A percentile compares a stretch with the other conserved stretches of the same genome.
phyloP scores from a whole-genome alignment of 202 grass and related monocot genomes.

The Elaeis oleifera region DNA sequence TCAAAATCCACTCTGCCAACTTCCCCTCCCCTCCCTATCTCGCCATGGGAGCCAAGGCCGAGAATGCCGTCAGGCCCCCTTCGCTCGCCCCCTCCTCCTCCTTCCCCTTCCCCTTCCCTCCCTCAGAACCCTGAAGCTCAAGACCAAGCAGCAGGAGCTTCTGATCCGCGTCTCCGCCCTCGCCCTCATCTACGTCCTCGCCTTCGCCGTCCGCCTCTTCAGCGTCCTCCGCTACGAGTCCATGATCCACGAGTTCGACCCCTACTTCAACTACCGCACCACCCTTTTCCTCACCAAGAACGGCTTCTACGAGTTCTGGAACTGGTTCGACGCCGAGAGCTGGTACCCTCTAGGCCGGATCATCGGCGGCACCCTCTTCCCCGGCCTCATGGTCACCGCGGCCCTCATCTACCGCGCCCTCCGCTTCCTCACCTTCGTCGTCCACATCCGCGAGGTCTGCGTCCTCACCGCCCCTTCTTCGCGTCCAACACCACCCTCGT shows the following conservation, averaged over 20 bases:
- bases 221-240: slow-evolving; percentile 96
- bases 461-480: slow-evolving; percentile 95
- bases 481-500: slow-evolving; percentile 95
- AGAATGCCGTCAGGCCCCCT: slow-evolving; percentile 23
- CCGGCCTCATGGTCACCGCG: slow-evolving; percentile 95
- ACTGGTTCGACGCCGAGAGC: slow-evolving; percentile 98
- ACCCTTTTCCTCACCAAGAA: slow-evolving; percentile 85
- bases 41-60: slow-evolving; percentile 34
- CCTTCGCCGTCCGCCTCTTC: slow-evolving; percentile 84
- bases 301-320: slow-evolving; percentile 95
- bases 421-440: slow-evolving; percentile 63
- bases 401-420: slow-evolving; percentile 78
- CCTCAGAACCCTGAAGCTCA: slow-evolving; percentile 59
- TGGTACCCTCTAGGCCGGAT: slow-evolving; percentile 98
- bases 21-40: slow-evolving; percentile 8
- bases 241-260: slow-evolving; percentile 99
- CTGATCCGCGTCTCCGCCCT: slow-evolving; percentile 76
- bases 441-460: slow-evolving; percentile 98
- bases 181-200: slow-evolving; percentile 88
- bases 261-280: slow-evolving; percentile 99
- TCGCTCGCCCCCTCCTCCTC: slow-evolving; percentile 20
- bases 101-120: slow-evolving; percentile 30
- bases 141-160: slow-evolving; percentile 99
- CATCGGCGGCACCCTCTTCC: slow-evolving; percentile 91
- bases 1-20: not conserved